Evolutionary conservation across 2,329 filamentous ascomycete genomes (phyloP).

Genomic region (Pseudogymnoascus sp.): DNA sequence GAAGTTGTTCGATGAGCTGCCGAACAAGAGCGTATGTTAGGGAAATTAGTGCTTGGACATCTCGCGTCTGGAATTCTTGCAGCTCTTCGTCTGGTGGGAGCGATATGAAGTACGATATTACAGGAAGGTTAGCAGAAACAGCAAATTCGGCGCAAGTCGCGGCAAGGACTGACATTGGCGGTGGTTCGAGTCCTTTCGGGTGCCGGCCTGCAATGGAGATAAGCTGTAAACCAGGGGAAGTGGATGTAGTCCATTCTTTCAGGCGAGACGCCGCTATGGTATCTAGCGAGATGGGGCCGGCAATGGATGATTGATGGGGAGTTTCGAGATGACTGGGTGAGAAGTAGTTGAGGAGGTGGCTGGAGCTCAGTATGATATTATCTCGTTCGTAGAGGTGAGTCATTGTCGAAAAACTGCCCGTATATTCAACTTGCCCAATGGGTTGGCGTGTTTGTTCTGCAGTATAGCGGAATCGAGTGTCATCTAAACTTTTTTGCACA

Average conservation of each 20-base stretch:
- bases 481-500: not conserved
- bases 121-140: not conserved
- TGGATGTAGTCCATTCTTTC: conserved; percentile 7
- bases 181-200: not conserved
- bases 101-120: conserved; percentile 13
- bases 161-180: conserved; percentile 11
- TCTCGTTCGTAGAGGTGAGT: not conserved
- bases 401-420: not conserved
- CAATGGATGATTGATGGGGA: not conserved
- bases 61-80: not conserved
- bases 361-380: conserved; percentile 3
- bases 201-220: conserved; percentile 2
- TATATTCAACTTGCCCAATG: not conserved
- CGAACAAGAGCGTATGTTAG: conserved; percentile 10
- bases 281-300: not conserved
- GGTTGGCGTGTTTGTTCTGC: not conserved
- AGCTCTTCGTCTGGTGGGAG: not conserved
- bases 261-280: not conserved
- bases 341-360: conserved; percentile 4
- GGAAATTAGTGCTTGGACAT: conserved; percentile 6
- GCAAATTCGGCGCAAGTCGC: conserved; percentile 11
- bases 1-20: conserved; percentile 11
- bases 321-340: not conserved
- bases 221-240: not conserved
- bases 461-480: not conserved